These are phyloP conservation scores for Tillandsia fasciculata DNA, from an alignment of 176 grass and related monocot species.

Conservation along the genomic window DNA sequence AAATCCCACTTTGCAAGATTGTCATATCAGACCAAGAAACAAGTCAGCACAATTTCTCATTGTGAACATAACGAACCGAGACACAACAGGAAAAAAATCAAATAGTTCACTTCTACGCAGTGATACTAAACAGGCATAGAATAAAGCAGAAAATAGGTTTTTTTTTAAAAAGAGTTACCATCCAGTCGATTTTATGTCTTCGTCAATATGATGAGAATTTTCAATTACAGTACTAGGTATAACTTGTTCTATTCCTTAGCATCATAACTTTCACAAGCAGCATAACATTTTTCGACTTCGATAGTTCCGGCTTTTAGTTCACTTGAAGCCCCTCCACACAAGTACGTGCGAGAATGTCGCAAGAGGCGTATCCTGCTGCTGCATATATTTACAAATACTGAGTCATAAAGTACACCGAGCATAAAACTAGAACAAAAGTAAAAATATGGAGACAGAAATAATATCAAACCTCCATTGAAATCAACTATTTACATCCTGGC, in stretches of 20 bases:
- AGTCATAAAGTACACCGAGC: not conserved
- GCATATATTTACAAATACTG: not conserved
- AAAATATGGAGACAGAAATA: not conserved
- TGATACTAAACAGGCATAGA: not conserved
- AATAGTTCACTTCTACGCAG: not conserved
- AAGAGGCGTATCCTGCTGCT: not conserved
- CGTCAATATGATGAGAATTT: not conserved
- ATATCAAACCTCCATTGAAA: conserved; percentile 3
- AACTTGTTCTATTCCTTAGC: not conserved
- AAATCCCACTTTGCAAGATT: too few relatives aligned
- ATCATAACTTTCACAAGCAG: not conserved
- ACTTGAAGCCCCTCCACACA: not conserved
- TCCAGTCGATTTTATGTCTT: not conserved
- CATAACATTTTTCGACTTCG: not conserved
- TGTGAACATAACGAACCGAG: too few relatives aligned
- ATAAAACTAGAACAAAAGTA: not conserved
- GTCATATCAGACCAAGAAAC: too few relatives aligned
- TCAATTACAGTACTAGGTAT: not conserved
- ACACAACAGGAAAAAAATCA: too few relatives aligned
- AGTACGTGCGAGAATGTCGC: not conserved
- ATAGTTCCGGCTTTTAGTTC: not conserved
- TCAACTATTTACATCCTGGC: conserved; percentile 1
- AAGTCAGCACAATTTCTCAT: too few relatives aligned
- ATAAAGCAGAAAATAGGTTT: not conserved
- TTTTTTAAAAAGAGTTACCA: not conserved